Base-by-base conservation (phyloP, 2,329 filamentous ascomycete genomes). In the Ascocoryne sarcoides region DNA sequence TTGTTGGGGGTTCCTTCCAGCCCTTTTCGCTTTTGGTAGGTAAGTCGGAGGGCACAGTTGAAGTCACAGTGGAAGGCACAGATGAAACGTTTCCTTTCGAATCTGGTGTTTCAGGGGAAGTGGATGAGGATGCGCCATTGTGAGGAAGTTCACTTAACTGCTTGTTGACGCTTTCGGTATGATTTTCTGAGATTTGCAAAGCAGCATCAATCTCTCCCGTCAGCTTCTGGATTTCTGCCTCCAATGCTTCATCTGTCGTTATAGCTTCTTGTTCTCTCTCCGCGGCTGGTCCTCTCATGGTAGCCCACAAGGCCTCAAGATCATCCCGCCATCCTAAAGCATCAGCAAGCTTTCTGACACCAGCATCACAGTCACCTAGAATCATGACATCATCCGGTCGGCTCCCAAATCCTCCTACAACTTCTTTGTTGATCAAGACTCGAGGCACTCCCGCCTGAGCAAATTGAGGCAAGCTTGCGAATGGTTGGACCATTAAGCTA, bases 281-380 rank as follows among this genome's bases (percentile, higher is more conserved):
- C 65, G 17, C 79, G 7, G 23, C 23, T 12, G 23, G 7, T 26
- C 23, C 23, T 12, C 12, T 26, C 0, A 82, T 73, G 33, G 65
- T 63, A 16, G 76, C 69, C 88, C 88, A 96, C 38, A 85, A 53
- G 3, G 59, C 62, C 58, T 95, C 86, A 12, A 98, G 67, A 57
- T 96, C 90, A 2, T 86, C 77, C 7, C 74, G 62, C 92, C 92
- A 98, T 1, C 88, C 90, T 32, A 94, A 71, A 19, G 80, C 79
- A 48, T 82, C 71, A 1, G 90, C 89, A 26, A 98, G 68, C 59
- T 76, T 79, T 39, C 83, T 72, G 1, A 96, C 82, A 1, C 88
- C 87, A 0, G 69, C 68, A 60, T 98, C 90, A 59, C 89, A 95
- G 52, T 88, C 79, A 1, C 83, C 87, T 2, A 96, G 67, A 28